Conservation (phyloP, 495 filamentous ascomycete species). For the Neurospora tetraspora region DNA sequence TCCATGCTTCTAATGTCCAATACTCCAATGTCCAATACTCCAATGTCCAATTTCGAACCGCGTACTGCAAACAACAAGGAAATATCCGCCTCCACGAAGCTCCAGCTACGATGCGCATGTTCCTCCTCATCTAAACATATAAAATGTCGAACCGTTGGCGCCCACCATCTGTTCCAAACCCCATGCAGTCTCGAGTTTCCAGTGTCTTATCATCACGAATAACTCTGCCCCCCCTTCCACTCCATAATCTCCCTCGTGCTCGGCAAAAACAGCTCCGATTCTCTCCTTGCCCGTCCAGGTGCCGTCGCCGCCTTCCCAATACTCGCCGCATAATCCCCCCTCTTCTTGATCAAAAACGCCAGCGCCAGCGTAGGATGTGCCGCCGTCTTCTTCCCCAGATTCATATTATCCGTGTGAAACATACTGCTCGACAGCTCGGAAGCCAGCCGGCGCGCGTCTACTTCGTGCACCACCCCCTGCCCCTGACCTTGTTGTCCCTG, state of each 20-base stretch:
- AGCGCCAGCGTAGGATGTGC: conserved; percentile 21
- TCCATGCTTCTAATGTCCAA: not conserved
- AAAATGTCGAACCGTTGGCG: no score
- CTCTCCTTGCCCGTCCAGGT: conserved; percentile 1
- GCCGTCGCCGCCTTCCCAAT: not conserved
- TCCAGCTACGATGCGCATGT: not conserved
- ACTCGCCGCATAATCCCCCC: conserved; percentile 15
- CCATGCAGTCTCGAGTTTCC: no score
- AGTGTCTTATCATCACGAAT: not conserved
- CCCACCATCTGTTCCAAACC: no score
- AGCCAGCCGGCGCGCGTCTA: conserved; percentile 16
- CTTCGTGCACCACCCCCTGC: conserved; percentile 6
- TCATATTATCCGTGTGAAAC: conserved; percentile 14
- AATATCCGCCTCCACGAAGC: not conserved
- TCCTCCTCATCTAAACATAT: not conserved
- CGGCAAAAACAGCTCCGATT: conserved; percentile 15
- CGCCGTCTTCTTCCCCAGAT: conserved; percentile 2
- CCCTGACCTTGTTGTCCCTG: not conserved
- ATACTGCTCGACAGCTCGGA: conserved; percentile 15
- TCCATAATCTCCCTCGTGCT: conserved; percentile 24
- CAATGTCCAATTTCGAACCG: not conserved
- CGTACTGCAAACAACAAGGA: not conserved
- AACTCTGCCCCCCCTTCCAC: conserved; percentile 15
- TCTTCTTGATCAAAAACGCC: conserved; percentile 20
- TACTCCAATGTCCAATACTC: no score